These are phyloP conservation scores for Globisporangium apiculatum DNA, from an alignment of 352 stramenopile genomes.

Conservation along the genomic window DNA sequence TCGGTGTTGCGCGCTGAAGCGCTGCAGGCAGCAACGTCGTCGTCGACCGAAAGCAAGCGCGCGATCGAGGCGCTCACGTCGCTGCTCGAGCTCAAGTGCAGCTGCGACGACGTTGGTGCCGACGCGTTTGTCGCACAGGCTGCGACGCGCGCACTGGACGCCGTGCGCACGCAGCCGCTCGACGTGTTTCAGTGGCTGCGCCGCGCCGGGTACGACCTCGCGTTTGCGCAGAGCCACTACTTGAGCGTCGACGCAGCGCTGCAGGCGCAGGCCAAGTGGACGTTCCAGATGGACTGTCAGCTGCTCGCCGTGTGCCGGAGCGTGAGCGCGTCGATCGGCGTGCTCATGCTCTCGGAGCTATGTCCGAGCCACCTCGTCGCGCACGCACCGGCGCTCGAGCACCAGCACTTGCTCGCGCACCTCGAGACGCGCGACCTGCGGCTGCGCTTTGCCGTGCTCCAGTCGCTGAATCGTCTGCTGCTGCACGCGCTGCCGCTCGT, in stretches of 20 bases:
- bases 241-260: conserved; percentile 30
- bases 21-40: conserved; percentile 10
- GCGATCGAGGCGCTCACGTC: conserved; percentile 22
- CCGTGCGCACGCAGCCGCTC: conserved; percentile 18
- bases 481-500: conserved; percentile 52
- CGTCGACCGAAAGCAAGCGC: conserved; percentile 25
- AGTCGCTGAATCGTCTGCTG: conserved; percentile 52
- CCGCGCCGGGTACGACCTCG: conserved; percentile 46
- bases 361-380: conserved; percentile 52
- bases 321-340: conserved; percentile 38
- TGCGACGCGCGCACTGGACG: conserved; percentile 5
- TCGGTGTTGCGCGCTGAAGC: conserved; percentile 19
- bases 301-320: conserved; percentile 39
- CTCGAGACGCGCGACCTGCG: conserved; percentile 56
- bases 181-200: conserved; percentile 42
- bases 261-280: conserved; percentile 55
- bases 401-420: conserved; percentile 27
- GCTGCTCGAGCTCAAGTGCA: conserved; percentile 16
- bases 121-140: conserved; percentile 6
- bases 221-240: conserved; percentile 46
- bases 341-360: conserved; percentile 54
- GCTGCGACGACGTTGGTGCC: conserved; percentile 1
- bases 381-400: conserved; percentile 18
- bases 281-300: conserved; percentile 66
- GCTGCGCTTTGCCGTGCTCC: conserved; percentile 47